Conservation (phyloP, 1,284 basidiomycete species). For the Ceratobasidium sp. region DNA sequence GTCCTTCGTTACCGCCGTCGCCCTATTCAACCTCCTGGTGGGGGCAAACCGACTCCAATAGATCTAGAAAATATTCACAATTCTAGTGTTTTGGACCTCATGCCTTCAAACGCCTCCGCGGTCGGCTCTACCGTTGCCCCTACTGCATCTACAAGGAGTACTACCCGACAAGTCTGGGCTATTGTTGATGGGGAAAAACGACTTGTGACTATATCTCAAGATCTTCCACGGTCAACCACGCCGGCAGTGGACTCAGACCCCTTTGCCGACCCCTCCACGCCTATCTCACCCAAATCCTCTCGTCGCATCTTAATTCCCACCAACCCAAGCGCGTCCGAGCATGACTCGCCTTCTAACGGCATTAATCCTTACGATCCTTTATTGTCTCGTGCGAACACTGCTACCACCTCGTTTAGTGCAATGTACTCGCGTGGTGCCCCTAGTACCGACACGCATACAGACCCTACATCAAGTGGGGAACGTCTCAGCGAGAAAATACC, state of each 20-base stretch:
- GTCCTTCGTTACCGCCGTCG: conserved; percentile 31
- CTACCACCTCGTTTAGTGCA: background rate
- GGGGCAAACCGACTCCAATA: background rate
- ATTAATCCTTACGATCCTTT: background rate
- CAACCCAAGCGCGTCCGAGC: background rate
- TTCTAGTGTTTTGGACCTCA: conserved; percentile 1
- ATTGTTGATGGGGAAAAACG: conserved; percentile 27
- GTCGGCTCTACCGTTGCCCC: background rate
- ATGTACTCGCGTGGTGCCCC: background rate
- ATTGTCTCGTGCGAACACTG: conserved; percentile 9
- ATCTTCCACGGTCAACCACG: background rate
- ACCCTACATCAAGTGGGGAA: background rate
- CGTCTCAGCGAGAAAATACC: conserved; percentile 1
- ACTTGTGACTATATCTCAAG: background rate
- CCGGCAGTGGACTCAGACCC: background rate
- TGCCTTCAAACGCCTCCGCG: background rate
- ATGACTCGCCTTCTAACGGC: background rate
- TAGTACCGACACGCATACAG: background rate
- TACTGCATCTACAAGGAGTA: background rate
- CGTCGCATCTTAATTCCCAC: conserved; percentile 13
- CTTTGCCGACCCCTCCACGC: conserved; percentile 25
- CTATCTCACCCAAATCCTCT: conserved; percentile 4
- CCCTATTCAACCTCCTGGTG: background rate
- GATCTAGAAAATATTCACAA: background rate
- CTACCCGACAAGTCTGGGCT: conserved; percentile 18